phyloP scores from a whole-genome alignment of 176 grass and related monocot species.

The Panicum miliaceum region DNA sequence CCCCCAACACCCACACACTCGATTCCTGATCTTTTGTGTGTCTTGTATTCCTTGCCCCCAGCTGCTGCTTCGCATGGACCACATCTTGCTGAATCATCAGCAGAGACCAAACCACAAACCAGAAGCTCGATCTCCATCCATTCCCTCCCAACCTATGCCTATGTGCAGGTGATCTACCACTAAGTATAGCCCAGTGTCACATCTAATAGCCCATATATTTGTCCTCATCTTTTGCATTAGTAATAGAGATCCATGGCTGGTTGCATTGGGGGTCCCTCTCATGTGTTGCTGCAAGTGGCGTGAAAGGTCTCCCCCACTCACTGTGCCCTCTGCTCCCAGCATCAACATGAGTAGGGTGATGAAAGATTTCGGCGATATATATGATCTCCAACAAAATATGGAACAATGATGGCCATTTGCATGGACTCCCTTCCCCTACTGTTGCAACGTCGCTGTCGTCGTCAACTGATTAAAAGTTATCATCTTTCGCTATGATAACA shows the following conservation, averaged over 20 bases:
- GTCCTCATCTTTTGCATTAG: slow-evolving; percentile 18
- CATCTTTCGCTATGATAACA: not conserved
- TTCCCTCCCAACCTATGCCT: not conserved
- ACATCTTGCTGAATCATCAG: slow-evolving; percentile 33
- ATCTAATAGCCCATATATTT: slow-evolving; percentile 55
- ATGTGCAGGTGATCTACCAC: slow-evolving; percentile 17
- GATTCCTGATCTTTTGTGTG: slow-evolving; percentile 41
- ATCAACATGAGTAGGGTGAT: slow-evolving; percentile 36
- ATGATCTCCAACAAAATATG: not conserved
- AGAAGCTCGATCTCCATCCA: not conserved
- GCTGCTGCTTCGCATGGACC: slow-evolving; percentile 26
- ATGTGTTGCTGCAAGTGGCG: slow-evolving; percentile 37
- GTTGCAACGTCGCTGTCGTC: slow-evolving; percentile 37
- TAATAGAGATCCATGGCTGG: not conserved
- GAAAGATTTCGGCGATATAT: slow-evolving; percentile 33
- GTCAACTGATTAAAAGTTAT: not conserved
- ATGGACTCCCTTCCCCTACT: not conserved
- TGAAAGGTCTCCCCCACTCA: slow-evolving; percentile 12
- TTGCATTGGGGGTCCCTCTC: slow-evolving; percentile 24
- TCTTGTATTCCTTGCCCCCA: not conserved
- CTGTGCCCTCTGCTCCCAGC: slow-evolving; percentile 34
- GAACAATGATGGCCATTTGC: not conserved
- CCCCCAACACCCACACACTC: slow-evolving; percentile 24
- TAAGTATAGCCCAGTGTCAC: slow-evolving; percentile 43
- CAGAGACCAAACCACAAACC: slow-evolving; percentile 32